Evolutionary conservation across 768 basidiomycete species (phyloP).

Genomic region (Boletellus sp.): DNA sequence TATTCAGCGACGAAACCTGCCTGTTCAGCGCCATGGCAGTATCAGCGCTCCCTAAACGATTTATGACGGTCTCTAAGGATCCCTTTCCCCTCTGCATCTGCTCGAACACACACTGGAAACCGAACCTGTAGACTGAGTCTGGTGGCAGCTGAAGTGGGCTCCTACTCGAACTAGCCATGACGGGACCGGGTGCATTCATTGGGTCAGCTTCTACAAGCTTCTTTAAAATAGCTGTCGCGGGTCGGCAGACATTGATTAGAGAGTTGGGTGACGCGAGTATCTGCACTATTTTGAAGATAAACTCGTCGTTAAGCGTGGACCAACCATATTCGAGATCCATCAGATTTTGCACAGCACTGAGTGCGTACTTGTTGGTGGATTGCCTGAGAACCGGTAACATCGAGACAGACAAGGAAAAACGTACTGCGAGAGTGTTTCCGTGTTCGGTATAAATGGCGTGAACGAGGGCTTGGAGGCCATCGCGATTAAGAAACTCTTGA

Average conservation of each 20-base stretch:
- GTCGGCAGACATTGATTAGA: conserved; percentile 86
- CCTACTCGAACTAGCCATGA: conserved; percentile 58
- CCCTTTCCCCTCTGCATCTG: conserved; percentile 73
- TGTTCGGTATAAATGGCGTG: conserved; percentile 60
- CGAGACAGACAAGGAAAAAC: conserved; percentile 15
- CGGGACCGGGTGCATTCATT: conserved; percentile 55
- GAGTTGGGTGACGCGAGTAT: conserved; percentile 73
- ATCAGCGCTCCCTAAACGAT: conserved; percentile 73
- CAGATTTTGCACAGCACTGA: conserved; percentile 81
- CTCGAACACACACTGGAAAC: conserved; percentile 79
- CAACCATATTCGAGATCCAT: conserved; percentile 87
- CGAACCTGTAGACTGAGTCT: conserved; percentile 77
- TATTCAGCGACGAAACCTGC: conserved; percentile 32
- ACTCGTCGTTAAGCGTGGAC: conserved; percentile 64
- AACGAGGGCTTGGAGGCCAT: conserved; percentile 70
- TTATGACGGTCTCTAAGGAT: conserved; percentile 80
- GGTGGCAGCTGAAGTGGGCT: conserved; percentile 49
- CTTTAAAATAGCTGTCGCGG: conserved; percentile 86
- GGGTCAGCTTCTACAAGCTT: conserved; percentile 87
- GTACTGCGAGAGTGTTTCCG: conserved; percentile 84
- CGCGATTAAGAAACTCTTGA: conserved; percentile 67
- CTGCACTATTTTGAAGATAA: conserved; percentile 75
- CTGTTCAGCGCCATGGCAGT: conserved; percentile 84
- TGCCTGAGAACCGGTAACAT: conserved; percentile 5
- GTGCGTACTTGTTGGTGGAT: conserved; percentile 58